Evolutionary conservation across 108 stramenopile genomes (phyloP).

Genomic region (Nitzschia sp.): DNA sequence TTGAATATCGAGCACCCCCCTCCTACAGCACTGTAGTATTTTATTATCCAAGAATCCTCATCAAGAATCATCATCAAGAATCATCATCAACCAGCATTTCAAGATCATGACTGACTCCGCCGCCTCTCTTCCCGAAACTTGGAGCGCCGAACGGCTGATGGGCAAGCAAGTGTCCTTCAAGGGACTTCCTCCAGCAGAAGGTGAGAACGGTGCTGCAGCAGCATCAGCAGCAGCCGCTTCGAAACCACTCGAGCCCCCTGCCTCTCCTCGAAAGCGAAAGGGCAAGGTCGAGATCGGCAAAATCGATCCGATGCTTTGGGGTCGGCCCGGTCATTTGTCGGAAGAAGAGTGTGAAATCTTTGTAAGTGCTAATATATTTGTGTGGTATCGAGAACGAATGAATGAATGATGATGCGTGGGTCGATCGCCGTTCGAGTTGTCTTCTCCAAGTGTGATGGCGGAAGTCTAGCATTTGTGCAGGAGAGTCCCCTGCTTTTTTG

Average conservation of each 20-base stretch:
- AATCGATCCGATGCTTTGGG: slow-evolving; percentile 47
- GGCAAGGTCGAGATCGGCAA: slow-evolving; percentile 2
- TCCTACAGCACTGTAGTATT: too few relatives aligned
- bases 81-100: too few relatives aligned
- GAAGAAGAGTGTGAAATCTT: slow-evolving; percentile 42
- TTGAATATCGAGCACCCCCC: too few relatives aligned
- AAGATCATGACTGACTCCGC: too few relatives aligned
- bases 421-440: not conserved
- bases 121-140: too few relatives aligned
- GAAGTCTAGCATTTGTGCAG: not conserved
- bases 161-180: slow-evolving; percentile 24
- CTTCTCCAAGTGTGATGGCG: not conserved
- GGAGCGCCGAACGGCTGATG: slow-evolving; percentile 26
- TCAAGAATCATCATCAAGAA: too few relatives aligned
- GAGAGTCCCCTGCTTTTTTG: not conserved
- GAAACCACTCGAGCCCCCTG: not conserved
- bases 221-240: not conserved
- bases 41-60: too few relatives aligned
- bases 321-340: slow-evolving; percentile 54
- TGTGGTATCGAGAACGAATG: not conserved
- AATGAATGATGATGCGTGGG: not conserved
- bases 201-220: not conserved
- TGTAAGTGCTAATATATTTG: slow-evolving; percentile 35
- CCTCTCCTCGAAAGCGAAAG: slow-evolving; percentile 8
- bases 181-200: slow-evolving; percentile 10